Conservation (phyloP, 116 monocot species). For the Trichopus zeylanicus region DNA sequence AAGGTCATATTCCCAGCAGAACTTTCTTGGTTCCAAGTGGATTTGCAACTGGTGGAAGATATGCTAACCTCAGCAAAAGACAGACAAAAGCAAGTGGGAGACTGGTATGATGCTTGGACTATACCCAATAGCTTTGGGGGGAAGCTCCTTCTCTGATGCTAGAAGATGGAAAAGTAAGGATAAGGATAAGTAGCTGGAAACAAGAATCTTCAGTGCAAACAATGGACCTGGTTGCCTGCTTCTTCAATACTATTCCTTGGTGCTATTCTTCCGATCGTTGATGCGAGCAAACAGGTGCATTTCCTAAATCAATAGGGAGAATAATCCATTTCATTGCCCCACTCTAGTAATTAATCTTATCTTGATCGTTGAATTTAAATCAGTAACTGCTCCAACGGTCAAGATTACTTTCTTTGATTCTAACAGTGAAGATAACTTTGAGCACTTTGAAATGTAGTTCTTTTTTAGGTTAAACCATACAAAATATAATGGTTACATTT, state of each 20-base stretch:
- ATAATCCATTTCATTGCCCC: no score
- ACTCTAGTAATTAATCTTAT: no score
- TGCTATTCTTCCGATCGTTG: no score
- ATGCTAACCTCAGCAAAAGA: neutral
- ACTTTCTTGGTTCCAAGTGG: conserved; percentile 1
- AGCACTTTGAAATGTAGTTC: no score
- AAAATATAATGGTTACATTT: no score
- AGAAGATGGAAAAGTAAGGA: neutral
- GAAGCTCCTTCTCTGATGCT: neutral
- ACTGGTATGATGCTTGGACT: neutral
- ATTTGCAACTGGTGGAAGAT: conserved; percentile 2
- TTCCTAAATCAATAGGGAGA: no score
- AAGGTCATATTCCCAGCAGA: neutral
- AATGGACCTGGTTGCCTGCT: neutral
- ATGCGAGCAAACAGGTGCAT: no score
- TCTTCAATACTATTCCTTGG: neutral
- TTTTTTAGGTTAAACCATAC: no score
- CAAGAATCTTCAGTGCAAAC: neutral
- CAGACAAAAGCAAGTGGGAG: neutral
- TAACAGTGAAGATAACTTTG: no score
- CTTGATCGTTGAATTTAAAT: no score
- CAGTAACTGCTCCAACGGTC: no score
- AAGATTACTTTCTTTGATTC: no score
- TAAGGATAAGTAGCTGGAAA: neutral
- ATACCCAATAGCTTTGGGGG: neutral